These are phyloP conservation scores for Calonectria multiphialidica DNA, from an alignment of 2,329 filamentous ascomycete genomes.

Conservation along the genomic window DNA sequence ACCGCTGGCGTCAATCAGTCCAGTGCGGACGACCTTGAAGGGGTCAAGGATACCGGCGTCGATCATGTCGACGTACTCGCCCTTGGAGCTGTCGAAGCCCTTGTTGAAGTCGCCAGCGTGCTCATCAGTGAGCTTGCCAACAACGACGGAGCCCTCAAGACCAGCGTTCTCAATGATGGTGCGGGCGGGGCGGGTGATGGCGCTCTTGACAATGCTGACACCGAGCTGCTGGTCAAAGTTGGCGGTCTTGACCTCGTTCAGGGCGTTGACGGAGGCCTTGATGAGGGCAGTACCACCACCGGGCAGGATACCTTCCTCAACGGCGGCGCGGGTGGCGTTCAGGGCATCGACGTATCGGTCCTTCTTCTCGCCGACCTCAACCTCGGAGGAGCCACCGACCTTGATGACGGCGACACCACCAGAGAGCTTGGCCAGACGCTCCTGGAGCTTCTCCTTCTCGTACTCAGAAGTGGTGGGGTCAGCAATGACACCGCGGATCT, in stretches of 20 bases:
- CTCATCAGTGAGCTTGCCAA: constrained; percentile 98
- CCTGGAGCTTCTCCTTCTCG: constrained; percentile 99
- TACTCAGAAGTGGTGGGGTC: constrained; percentile 97
- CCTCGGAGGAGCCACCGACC: constrained; percentile 96
- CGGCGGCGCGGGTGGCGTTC: constrained; percentile 96
- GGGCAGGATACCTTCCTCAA: constrained; percentile 98
- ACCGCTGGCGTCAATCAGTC: constrained; percentile 92
- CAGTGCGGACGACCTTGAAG: constrained; percentile 99
- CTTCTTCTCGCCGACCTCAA: constrained; percentile 99
- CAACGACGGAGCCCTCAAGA: constrained; percentile 93
- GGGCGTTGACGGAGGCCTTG: constrained; percentile 93
- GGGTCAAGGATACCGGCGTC: constrained; percentile 96
- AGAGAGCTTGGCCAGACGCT: constrained; percentile 98
- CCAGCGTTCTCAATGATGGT: constrained; percentile 99
- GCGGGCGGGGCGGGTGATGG: constrained; percentile 94
- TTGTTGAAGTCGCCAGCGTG: constrained; percentile 94
- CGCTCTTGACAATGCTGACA: constrained; percentile 97
- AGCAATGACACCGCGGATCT: constrained; percentile 96
- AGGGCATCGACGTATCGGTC: constrained; percentile 98
- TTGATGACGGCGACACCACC: constrained; percentile 99
- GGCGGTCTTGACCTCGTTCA: constrained; percentile 83
- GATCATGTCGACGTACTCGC: constrained; percentile 99
- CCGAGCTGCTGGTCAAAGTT: constrained; percentile 99
- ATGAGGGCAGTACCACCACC: constrained; percentile 98
- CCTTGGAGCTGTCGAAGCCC: constrained; percentile 96